Conservation (phyloP, 2,329 filamentous ascomycete genomes). For the Talaromyces piceae region DNA sequence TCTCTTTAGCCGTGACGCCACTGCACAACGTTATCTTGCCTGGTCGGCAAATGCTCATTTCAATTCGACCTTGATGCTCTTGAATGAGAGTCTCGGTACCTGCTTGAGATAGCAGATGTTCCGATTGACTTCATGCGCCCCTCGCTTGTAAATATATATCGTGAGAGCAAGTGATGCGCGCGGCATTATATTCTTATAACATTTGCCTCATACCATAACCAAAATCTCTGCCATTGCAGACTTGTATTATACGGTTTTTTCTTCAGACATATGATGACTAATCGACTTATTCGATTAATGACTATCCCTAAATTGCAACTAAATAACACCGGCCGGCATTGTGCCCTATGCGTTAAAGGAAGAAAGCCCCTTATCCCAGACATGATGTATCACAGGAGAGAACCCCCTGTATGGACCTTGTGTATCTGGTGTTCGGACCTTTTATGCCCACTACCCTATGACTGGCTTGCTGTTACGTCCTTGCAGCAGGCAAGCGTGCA, state of each 20-base stretch:
- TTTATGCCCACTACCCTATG: not conserved
- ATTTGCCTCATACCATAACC: too few species aligned
- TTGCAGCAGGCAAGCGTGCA: not conserved
- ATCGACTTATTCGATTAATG: not conserved
- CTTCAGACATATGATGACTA: not conserved
- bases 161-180: constrained; percentile 14
- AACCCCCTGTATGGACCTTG: too few species aligned
- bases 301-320: too few species aligned
- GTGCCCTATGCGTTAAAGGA: too few species aligned
- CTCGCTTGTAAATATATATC: not conserved
- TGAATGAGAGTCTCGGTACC: constrained; percentile 42
- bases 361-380: too few species aligned
- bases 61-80: constrained; percentile 36
- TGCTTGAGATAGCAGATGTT: constrained; percentile 28
- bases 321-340: too few species aligned
- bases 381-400: too few species aligned
- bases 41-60: constrained; percentile 34
- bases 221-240: not conserved
- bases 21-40: constrained; percentile 23
- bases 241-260: not conserved
- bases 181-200: too few species aligned
- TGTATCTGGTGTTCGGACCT: too few species aligned
- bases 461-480: not conserved
- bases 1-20: constrained; percentile 18
- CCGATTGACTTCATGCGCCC: not conserved